Conservation (phyloP, 495 filamentous ascomycete species). For the Neurospora sublineolata region DNA sequence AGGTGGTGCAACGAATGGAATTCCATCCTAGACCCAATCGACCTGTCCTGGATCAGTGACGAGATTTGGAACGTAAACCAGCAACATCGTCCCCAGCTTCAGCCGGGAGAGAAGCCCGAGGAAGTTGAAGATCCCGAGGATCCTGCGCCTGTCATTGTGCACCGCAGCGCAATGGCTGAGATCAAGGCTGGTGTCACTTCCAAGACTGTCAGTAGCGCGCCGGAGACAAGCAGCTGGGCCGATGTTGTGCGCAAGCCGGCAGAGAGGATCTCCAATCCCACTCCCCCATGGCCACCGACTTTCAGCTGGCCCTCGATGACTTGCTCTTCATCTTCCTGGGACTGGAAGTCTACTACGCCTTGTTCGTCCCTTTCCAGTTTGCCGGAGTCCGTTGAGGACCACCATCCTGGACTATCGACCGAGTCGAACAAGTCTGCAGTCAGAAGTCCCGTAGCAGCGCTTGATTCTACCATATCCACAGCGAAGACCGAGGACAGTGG, state of each 20-base stretch:
- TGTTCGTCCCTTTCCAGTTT: background rate
- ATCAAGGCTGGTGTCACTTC: background rate
- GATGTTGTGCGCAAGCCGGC: background rate
- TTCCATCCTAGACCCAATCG: background rate
- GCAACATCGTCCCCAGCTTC: too few relatives aligned
- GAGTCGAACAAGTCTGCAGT: background rate
- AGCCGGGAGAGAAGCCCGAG: background rate
- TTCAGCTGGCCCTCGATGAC: background rate
- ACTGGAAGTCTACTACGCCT: background rate
- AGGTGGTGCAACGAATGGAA: too few relatives aligned
- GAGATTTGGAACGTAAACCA: too few relatives aligned
- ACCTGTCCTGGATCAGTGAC: background rate
- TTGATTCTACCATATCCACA: accelerated
- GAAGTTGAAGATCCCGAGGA: background rate
- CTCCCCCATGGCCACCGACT: background rate
- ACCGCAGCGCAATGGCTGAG: background rate
- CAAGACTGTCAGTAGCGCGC: background rate
- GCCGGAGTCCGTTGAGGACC: background rate
- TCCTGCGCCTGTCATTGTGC: background rate
- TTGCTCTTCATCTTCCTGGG: background rate
- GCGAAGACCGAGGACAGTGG: background rate
- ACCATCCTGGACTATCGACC: background rate
- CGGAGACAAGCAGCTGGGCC: background rate
- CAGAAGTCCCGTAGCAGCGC: accelerated
- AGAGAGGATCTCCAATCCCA: background rate